Evolutionary conservation across 2,329 filamentous ascomycete species (phyloP).

Genomic region (Knoxdaviesia capensis): DNA sequence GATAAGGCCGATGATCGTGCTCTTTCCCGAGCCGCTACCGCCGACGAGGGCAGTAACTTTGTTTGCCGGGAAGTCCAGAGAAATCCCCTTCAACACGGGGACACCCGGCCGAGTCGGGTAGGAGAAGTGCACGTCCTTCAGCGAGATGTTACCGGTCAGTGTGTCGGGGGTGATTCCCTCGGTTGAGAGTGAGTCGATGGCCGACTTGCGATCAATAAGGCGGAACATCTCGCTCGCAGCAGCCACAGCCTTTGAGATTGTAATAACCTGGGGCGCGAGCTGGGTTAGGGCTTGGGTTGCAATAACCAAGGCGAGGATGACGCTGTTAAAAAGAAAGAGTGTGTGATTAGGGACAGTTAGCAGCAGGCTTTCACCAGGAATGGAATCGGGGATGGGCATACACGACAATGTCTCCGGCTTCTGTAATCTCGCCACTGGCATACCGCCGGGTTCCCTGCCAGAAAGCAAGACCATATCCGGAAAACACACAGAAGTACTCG

Average conservation of each 20-base stretch:
- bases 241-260: constrained; percentile 23
- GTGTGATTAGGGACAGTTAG: neutral
- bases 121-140: constrained; percentile 27
- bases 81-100: constrained; percentile 20
- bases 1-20: constrained; percentile 33
- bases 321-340: constrained; percentile 9
- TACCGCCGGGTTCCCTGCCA: constrained; percentile 30
- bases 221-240: constrained; percentile 25
- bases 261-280: constrained; percentile 24
- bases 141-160: constrained; percentile 22
- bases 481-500: constrained; percentile 26
- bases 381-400: constrained; percentile 8
- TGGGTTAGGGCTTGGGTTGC: constrained; percentile 23
- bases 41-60: constrained; percentile 36
- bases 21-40: constrained; percentile 36
- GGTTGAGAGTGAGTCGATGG: constrained; percentile 20
- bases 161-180: constrained; percentile 12
- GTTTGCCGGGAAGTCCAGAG: constrained; percentile 21
- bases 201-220: constrained; percentile 23
- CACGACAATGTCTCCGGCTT: constrained; percentile 26
- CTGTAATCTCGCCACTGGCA: constrained; percentile 19
- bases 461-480: constrained; percentile 26
- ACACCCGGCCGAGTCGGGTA: constrained; percentile 36
- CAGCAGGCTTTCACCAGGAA: neutral
- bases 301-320: constrained; percentile 25